phyloP scores from a whole-genome alignment of 805 yeast species.

The Diddensiella transvaalensis region DNA sequence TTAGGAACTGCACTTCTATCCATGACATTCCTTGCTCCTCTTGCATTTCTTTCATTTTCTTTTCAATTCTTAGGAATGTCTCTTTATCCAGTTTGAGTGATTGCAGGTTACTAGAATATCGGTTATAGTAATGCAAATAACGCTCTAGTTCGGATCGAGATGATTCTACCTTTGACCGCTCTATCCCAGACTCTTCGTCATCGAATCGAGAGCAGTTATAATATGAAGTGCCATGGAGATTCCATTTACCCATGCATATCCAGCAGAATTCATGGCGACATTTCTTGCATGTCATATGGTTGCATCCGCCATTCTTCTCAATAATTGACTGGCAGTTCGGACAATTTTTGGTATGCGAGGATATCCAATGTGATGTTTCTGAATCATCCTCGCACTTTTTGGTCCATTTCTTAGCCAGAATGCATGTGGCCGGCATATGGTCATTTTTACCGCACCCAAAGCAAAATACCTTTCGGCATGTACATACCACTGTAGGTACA shows the following conservation, averaged over 20 bases:
- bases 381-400: conserved; percentile 80
- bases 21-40: conserved; percentile 64
- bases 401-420: conserved; percentile 65
- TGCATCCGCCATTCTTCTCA: conserved; percentile 95
- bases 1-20: conserved; percentile 83
- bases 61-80: conserved; percentile 60
- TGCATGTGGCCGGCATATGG: conserved; percentile 85
- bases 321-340: conserved; percentile 76
- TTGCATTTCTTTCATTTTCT: conserved; percentile 62
- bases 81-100: conserved; percentile 70
- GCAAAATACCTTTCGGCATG: conserved; percentile 68
- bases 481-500: conserved; percentile 70
- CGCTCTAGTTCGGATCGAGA: conserved; percentile 53
- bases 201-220: conserved; percentile 64
- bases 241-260: conserved; percentile 84
- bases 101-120: conserved; percentile 70
- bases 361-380: conserved; percentile 84
- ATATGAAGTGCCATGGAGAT: conserved; percentile 55
- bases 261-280: conserved; percentile 86
- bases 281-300: conserved; percentile 85
- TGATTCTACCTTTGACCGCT: conserved; percentile 39
- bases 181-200: conserved; percentile 39
- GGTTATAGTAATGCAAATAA: conserved; percentile 70
- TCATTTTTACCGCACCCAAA: conserved; percentile 68
- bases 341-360: conserved; percentile 79